These are phyloP conservation scores for Penicillium malachiteum DNA, from an alignment of 495 filamentous ascomycete genomes.

Conservation along the genomic window DNA sequence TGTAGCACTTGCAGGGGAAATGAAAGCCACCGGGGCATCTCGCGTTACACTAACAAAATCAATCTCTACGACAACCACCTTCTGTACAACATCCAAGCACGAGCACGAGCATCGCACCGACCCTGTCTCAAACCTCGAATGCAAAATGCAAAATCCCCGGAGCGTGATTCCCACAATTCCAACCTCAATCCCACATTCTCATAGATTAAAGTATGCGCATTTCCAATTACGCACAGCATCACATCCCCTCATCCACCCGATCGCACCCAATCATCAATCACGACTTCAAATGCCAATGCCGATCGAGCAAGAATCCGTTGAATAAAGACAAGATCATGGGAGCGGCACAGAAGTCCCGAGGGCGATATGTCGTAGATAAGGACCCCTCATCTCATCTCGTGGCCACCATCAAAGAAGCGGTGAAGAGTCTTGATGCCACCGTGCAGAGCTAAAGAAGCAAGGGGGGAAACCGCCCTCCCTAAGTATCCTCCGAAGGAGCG, in stretches of 20 bases:
- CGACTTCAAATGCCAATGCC: neutral
- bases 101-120: neutral
- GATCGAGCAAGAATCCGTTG: neutral
- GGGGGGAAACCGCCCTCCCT: slow-evolving; percentile 7
- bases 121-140: neutral
- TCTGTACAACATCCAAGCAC: neutral
- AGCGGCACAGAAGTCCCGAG: neutral
- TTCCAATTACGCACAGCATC: neutral
- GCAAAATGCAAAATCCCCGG: neutral
- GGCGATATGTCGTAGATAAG: neutral
- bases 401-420: slow-evolving; percentile 18
- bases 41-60: no score
- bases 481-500: neutral
- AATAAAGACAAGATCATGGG: neutral
- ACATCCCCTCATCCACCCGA: no score
- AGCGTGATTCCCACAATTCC: neutral
- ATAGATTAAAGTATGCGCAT: neutral
- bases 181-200: neutral
- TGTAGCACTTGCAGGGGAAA: neutral
- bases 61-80: no score
- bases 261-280: neutral
- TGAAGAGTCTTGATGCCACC: slow-evolving; percentile 25
- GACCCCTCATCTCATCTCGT: no score
- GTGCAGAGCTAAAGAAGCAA: slow-evolving; percentile 23
- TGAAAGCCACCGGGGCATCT: neutral